Evolutionary conservation across 2,329 filamentous ascomycete genomes (phyloP).

Genomic region (Fusarium anguioides): DNA sequence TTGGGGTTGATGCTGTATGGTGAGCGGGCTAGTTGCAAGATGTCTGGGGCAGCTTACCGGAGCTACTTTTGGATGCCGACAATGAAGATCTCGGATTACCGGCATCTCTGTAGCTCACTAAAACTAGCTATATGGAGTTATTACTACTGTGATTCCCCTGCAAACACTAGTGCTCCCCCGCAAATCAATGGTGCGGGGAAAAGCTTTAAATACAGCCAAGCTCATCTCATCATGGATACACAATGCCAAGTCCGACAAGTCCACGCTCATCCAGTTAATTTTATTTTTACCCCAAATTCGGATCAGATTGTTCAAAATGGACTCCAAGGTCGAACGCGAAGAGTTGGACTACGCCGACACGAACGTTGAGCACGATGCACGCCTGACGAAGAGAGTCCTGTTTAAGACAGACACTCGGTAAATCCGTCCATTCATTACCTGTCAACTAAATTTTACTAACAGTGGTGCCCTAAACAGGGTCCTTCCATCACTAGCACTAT

Average conservation of each 20-base stretch:
- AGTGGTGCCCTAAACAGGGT: neutral
- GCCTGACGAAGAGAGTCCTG: neutral
- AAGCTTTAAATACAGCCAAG: slow-evolving; percentile 4
- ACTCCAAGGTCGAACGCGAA: neutral
- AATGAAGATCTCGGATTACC: neutral
- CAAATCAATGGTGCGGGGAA: slow-evolving; percentile 6
- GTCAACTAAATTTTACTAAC: neutral
- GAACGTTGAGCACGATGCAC: neutral
- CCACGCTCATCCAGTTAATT: too few relatives aligned
- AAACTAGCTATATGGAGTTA: neutral
- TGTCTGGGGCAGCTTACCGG: neutral
- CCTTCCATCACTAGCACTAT: neutral
- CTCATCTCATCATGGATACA: neutral
- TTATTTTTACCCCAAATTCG: too few relatives aligned
- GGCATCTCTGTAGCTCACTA: slow-evolving; percentile 1
- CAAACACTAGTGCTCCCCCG: too few relatives aligned
- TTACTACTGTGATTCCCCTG: neutral
- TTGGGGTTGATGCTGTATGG: too few relatives aligned
- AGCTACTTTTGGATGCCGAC: slow-evolving; percentile 2
- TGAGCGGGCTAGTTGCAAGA: too few relatives aligned
- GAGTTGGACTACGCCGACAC: neutral
- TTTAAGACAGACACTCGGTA: slow-evolving; percentile 11
- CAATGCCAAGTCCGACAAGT: neutral
- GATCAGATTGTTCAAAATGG: neutral
- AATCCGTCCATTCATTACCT: neutral